These are phyloP conservation scores for Ceratocystis eucalypticola DNA, from an alignment of 2,329 filamentous ascomycete genomes.

Conservation along the genomic window DNA sequence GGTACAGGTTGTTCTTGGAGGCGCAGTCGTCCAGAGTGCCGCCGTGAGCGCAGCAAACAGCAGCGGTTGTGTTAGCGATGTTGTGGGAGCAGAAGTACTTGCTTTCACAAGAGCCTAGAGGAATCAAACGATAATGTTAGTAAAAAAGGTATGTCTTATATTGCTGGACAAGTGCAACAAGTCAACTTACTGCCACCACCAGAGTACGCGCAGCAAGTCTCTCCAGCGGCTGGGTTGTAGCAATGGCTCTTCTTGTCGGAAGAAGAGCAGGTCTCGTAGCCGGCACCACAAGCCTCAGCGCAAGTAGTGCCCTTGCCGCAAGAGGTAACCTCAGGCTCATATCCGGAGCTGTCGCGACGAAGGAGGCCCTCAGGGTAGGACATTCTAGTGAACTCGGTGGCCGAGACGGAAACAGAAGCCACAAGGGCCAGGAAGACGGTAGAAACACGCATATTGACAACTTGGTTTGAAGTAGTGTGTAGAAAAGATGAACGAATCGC, in stretches of 20 bases:
- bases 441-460: slow-evolving; percentile 26
- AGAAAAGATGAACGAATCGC: neutral
- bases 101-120: slow-evolving; percentile 43
- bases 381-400: slow-evolving; percentile 26
- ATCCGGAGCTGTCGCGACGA: slow-evolving; percentile 33
- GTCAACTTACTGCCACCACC: slow-evolving; percentile 41
- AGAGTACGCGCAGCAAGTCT: slow-evolving; percentile 43
- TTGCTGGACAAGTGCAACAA: neutral
- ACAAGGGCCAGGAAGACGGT: slow-evolving; percentile 28
- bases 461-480: neutral
- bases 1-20: slow-evolving; percentile 36
- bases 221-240: slow-evolving; percentile 38
- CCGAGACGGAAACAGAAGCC: slow-evolving; percentile 25
- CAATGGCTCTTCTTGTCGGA: slow-evolving; percentile 41
- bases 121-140: slow-evolving; percentile 9
- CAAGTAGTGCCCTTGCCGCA: slow-evolving; percentile 41
- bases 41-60: slow-evolving; percentile 46
- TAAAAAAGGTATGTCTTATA: neutral
- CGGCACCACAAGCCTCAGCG: slow-evolving; percentile 40
- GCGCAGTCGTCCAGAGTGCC: slow-evolving; percentile 43
- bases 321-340: slow-evolving; percentile 35
- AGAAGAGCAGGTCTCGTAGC: slow-evolving; percentile 37
- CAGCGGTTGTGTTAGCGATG: slow-evolving; percentile 23
- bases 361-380: slow-evolving; percentile 30
- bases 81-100: slow-evolving; percentile 52